These are phyloP conservation scores for Beauveria brongniartii DNA, from an alignment of 2,329 filamentous ascomycete species.

Conservation along the genomic window DNA sequence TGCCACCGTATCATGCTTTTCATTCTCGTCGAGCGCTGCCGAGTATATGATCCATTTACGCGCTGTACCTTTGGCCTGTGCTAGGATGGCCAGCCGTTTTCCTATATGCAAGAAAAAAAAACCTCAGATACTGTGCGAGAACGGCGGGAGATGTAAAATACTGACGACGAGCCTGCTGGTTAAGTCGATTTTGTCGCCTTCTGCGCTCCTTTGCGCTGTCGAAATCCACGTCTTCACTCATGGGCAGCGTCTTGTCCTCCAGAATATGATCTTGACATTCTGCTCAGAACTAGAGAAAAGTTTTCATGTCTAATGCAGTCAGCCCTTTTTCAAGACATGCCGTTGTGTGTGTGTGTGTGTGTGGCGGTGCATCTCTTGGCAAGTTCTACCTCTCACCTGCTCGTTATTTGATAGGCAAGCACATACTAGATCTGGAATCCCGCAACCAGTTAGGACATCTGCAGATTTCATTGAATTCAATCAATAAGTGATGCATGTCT, in stretches of 20 bases:
- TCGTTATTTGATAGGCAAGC: too few species aligned
- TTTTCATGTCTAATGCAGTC: too few species aligned
- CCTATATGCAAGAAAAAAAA: not conserved
- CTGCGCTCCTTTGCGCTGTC: conserved; percentile 1
- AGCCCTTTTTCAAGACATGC: too few species aligned
- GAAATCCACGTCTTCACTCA: not conserved
- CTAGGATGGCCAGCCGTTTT: not conserved
- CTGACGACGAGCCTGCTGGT: conserved; percentile 13
- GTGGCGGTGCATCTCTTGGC: too few species aligned
- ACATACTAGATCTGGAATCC: too few species aligned
- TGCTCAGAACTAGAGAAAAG: too few species aligned
- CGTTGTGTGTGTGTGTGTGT: too few species aligned
- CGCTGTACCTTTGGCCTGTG: not conserved
- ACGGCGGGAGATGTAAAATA: conserved; percentile 1
- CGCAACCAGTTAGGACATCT: too few species aligned
- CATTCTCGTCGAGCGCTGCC: not conserved
- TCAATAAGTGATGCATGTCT: too few species aligned
- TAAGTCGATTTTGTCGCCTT: conserved; percentile 13
- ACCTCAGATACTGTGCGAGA: not conserved
- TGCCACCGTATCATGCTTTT: not conserved
- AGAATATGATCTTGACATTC: too few species aligned
- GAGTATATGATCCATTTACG: conserved; percentile 5
- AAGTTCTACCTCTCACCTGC: too few species aligned
- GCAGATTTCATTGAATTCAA: too few species aligned
- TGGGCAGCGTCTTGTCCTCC: not conserved